Evolutionary conservation across 768 basidiomycete species (phyloP).

Genomic region (Pleurotus ostreatus): DNA sequence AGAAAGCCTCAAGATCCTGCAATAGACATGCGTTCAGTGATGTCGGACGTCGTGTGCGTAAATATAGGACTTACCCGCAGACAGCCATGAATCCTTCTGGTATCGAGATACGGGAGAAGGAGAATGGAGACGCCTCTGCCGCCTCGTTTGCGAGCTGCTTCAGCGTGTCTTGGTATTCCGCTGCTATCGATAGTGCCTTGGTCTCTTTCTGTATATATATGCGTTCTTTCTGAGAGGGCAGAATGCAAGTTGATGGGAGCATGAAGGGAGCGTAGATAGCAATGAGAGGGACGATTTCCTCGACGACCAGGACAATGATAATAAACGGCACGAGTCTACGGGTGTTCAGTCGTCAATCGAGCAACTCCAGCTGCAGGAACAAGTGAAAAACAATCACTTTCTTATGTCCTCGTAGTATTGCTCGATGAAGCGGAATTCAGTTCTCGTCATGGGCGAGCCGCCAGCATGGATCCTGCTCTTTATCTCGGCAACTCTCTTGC

Average conservation of each 20-base stretch:
- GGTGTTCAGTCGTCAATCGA: too few species aligned
- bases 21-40: constrained; percentile 1
- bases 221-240: constrained; percentile 71
- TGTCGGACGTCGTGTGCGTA: not conserved
- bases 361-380: not conserved
- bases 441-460: constrained; percentile 59
- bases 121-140: not conserved
- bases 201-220: constrained; percentile 53
- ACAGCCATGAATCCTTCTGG: constrained; percentile 25
- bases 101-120: not conserved
- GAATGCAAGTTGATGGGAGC: constrained; percentile 83
- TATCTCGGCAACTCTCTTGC: constrained; percentile 51
- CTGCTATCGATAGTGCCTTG: constrained; percentile 28
- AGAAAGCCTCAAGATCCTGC: constrained; percentile 37
- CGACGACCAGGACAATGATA: constrained; percentile 66
- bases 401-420: constrained; percentile 64
- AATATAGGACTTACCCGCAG: constrained; percentile 51
- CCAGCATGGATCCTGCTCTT: constrained; percentile 51
- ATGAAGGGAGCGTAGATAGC: constrained; percentile 82
- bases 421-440: constrained; percentile 65
- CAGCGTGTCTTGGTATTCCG: not conserved
- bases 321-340: constrained; percentile 75
- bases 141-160: not conserved
- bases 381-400: constrained; percentile 41
- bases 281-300: constrained; percentile 80